Percentiles rank a stretch among this genome's conserved stretches.
Conservation (phyloP, 2,329 filamentous ascomycete genomes). For the Gaeumannomyces tritici region DNA sequence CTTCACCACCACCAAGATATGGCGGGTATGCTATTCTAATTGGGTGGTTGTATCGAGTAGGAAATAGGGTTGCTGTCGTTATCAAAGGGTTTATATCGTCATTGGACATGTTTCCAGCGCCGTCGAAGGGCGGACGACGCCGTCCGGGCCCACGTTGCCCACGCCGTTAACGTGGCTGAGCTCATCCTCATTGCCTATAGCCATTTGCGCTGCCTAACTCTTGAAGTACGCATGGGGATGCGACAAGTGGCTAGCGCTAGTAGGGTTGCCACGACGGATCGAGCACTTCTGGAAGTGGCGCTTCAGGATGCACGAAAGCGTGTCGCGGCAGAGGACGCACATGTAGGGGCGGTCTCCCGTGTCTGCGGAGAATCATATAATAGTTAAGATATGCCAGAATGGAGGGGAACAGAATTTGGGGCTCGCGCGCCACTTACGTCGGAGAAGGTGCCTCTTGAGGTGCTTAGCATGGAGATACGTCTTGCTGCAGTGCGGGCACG, state of each 20-base stretch:
- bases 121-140: constrained; percentile 43
- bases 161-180: constrained; percentile 53
- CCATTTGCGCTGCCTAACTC: constrained; percentile 51
- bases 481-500: constrained; percentile 96
- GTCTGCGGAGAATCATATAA: constrained; percentile 45
- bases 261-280: constrained; percentile 89
- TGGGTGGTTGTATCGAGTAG: too few species aligned
- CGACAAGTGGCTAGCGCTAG: constrained; percentile 86
- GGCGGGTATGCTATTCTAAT: too few species aligned
- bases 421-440: constrained; percentile 76
- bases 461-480: constrained; percentile 97
- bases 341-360: constrained; percentile 97
- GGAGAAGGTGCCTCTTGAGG: constrained; percentile 86
- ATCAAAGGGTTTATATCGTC: too few species aligned
- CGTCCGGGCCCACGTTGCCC: constrained; percentile 43
- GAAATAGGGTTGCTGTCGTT: constrained; percentile 46
- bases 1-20: too few species aligned
- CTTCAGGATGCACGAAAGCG: constrained; percentile 94
- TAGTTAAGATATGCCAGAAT: neutral
- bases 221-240: constrained; percentile 85
- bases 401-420: neutral
- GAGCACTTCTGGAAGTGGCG: constrained; percentile 99
- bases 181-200: constrained; percentile 39
- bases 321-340: constrained; percentile 96
- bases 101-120: constrained; percentile 48